phyloP scores from a whole-genome alignment of 1,284 basidiomycete genomes.

The Pterulicium gracile region DNA sequence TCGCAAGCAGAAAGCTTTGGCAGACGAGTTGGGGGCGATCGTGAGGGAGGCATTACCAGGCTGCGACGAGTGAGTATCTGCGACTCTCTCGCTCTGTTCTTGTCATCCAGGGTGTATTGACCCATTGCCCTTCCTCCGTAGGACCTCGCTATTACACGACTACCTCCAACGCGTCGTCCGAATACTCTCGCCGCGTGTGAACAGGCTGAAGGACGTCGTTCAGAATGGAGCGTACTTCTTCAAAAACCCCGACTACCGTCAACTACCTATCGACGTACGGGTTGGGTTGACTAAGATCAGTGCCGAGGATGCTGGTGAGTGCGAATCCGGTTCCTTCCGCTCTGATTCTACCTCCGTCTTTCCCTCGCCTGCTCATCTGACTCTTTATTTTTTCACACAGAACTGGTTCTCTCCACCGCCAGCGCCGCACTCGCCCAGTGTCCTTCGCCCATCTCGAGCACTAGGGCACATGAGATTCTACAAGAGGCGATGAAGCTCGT shows the following conservation, averaged over 20 bases:
- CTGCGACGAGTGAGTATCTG: neutral
- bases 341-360: neutral
- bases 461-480: neutral
- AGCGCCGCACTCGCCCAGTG: neutral
- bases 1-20: constrained; percentile 22
- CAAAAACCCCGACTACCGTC: neutral
- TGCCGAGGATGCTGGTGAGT: neutral
- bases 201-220: neutral
- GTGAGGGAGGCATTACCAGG: constrained; percentile 37
- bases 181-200: constrained; percentile 24
- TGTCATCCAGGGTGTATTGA: too few relatives aligned
- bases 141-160: neutral
- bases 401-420: neutral
- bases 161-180: neutral
- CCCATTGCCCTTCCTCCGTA: neutral
- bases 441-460: neutral
- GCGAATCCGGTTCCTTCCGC: neutral
- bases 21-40: constrained; percentile 32
- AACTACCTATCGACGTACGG: neutral
- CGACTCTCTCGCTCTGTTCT: too few relatives aligned
- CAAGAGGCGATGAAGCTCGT: neutral
- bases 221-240: constrained; percentile 1
- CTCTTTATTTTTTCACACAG: neutral
- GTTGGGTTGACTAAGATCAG: neutral
- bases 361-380: neutral